Evolutionary conservation across 176 grass and related monocot genomes (phyloP), one percentile per base, ranked within the genome.

Genomic region (Poa annua): DNA sequence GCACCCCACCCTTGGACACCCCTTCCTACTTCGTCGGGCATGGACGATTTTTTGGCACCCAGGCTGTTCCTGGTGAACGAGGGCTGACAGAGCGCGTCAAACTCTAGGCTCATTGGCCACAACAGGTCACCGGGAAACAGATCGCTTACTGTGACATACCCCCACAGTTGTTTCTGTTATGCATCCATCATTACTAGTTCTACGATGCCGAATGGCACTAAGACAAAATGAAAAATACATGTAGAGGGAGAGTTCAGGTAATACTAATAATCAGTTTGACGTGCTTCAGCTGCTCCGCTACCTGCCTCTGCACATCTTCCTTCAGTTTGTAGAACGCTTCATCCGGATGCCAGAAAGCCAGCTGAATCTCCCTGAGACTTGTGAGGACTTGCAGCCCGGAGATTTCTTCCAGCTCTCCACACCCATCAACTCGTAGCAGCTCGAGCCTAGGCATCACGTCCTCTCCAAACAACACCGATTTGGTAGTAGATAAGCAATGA

Each of bases 401-500:
- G 4, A 59, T 11, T 9, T 11, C n/a, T 8, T 11, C 4, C 55
- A 59, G 55, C 0, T 2, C 1, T 0, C 0, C 0, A 52, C 50
- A 52, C 15, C 0, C 0, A 19, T 0, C 49, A 59, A 59, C n/a
- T 25, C 12, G 56, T 60, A 60, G 56, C 21, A 60, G 9, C 56
- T 60, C 15, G 50, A 52, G 50, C 41, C n/a, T 47, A 47, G 44
- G 44, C 44, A 47, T n/a, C n/a, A n/a, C 12, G 11, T 4, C 45
- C 4, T 48, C 0, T 44, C 11, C 55, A 61, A 78, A 42, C 52
- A 44, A 1, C 0, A 78, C 13, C 14, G 0, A 60, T 44, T 3
- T 0, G 9, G 11, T 1, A 3, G 17, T 0, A 0, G 0, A 0
- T 1, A 53, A 53, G 5, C 0, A 0, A 53, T 0, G 1, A 53